Percentiles rank a stretch among this genome's conserved stretches.
These are phyloP conservation scores for Schizochytrium sp. DNA, from an alignment of 108 stramenopile species.

Conservation along the genomic window DNA sequence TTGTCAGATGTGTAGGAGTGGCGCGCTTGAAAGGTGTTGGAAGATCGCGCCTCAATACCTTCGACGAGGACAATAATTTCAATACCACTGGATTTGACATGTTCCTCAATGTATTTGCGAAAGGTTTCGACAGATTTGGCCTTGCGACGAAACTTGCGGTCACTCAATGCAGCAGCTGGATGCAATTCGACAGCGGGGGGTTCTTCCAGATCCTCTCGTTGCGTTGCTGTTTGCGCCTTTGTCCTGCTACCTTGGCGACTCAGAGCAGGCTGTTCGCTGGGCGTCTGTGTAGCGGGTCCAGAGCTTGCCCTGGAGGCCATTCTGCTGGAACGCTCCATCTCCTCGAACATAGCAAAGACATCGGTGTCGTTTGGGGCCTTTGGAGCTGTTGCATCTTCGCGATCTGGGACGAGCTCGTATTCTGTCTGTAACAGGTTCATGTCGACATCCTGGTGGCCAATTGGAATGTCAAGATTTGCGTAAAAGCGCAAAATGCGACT, in stretches of 20 bases:
- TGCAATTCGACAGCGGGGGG: neutral
- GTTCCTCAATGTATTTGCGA: neutral
- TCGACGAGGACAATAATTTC: conserved; percentile 22
- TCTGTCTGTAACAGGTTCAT: conserved; percentile 2
- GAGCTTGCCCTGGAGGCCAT: neutral
- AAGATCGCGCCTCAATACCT: neutral
- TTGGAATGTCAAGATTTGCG: neutral
- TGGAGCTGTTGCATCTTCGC: neutral
- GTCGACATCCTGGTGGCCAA: conserved; percentile 9
- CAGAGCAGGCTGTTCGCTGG: no score
- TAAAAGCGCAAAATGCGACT: neutral
- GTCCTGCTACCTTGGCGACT: no score
- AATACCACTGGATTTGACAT: neutral
- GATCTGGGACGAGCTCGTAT: neutral
- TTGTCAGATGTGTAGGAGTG: conserved; percentile 67
- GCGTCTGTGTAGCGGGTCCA: no score
- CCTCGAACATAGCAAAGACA: neutral
- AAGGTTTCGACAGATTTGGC: neutral
- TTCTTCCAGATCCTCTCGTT: neutral
- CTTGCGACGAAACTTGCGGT: neutral
- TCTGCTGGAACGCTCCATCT: neutral
- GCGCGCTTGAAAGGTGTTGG: conserved; percentile 52
- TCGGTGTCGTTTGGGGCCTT: neutral
- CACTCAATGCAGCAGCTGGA: neutral
- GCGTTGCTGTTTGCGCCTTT: no score